These are phyloP conservation scores for Arabidopsis suecica DNA, from an alignment of 345 rosid species.

Conservation along the genomic window DNA sequence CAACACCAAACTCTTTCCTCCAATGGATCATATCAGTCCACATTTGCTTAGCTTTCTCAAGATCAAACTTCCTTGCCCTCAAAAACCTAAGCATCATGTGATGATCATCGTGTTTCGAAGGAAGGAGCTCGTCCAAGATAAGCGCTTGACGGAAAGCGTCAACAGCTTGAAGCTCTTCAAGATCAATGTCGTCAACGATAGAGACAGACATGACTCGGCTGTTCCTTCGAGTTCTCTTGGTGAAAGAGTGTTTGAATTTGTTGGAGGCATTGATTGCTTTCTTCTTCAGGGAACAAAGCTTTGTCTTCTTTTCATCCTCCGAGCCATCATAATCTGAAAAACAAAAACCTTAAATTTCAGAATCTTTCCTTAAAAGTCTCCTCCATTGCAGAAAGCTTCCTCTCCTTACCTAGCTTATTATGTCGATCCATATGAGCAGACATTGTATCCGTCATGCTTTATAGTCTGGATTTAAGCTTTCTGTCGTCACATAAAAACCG, in stretches of 20 bases:
- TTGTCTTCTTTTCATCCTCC: constrained; percentile 78
- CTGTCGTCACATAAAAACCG: constrained; percentile 35
- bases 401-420: constrained; percentile 51
- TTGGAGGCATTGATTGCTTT: constrained; percentile 79
- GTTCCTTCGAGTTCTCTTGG: constrained; percentile 64
- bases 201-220: constrained; percentile 73
- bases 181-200: constrained; percentile 64
- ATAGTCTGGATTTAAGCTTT: constrained; percentile 15
- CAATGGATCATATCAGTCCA: constrained; percentile 90
- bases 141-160: constrained; percentile 91
- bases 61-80: constrained; percentile 86
- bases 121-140: constrained; percentile 77
- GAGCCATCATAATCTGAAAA: constrained; percentile 49
- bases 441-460: constrained; percentile 56
- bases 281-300: constrained; percentile 76
- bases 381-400: neutral
- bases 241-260: constrained; percentile 77
- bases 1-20: constrained; percentile 85
- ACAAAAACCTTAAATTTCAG: neutral
- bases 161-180: constrained; percentile 83
- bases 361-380: constrained; percentile 1
- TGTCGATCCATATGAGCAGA: constrained; percentile 53
- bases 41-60: constrained; percentile 90
- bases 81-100: constrained; percentile 92
- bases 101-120: constrained; percentile 77